Conservation (phyloP, 2,329 filamentous ascomycete genomes). For the Scedosporium apiospermum region DNA sequence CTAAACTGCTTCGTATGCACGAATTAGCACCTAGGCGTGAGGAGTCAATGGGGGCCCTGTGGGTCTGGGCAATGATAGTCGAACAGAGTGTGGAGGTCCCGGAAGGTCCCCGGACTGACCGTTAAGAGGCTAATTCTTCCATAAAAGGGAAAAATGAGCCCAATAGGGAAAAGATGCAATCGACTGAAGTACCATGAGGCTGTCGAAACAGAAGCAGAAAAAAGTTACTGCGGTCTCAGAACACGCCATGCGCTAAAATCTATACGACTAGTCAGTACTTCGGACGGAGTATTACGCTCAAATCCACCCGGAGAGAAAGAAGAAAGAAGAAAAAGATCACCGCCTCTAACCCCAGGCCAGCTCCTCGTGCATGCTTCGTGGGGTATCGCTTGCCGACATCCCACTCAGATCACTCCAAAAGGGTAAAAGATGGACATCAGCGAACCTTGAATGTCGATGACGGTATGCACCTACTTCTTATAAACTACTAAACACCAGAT, state of each 20-base stretch:
- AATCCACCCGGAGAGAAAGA: background rate
- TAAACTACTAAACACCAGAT: too few relatives aligned
- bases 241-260: background rate
- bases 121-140: too few relatives aligned
- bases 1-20: too few relatives aligned
- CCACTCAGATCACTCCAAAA: background rate
- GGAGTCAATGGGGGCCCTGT: too few relatives aligned
- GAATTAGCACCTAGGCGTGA: too few relatives aligned
- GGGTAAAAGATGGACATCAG: background rate
- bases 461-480: background rate
- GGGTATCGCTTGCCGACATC: background rate
- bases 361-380: background rate
- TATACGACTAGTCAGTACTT: too few relatives aligned
- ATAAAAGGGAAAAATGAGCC: background rate
- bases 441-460: background rate
- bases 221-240: background rate
- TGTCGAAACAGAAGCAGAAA: too few relatives aligned
- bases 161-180: background rate
- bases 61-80: too few relatives aligned
- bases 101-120: too few relatives aligned
- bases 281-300: too few relatives aligned
- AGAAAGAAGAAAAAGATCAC: background rate
- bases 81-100: too few relatives aligned
- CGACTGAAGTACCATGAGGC: too few relatives aligned
- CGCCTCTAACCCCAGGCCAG: background rate